Evolutionary conservation across 768 basidiomycete genomes (phyloP), one percentile per base, ranked within the genome.

Genomic region (Suillus luteus): DNA sequence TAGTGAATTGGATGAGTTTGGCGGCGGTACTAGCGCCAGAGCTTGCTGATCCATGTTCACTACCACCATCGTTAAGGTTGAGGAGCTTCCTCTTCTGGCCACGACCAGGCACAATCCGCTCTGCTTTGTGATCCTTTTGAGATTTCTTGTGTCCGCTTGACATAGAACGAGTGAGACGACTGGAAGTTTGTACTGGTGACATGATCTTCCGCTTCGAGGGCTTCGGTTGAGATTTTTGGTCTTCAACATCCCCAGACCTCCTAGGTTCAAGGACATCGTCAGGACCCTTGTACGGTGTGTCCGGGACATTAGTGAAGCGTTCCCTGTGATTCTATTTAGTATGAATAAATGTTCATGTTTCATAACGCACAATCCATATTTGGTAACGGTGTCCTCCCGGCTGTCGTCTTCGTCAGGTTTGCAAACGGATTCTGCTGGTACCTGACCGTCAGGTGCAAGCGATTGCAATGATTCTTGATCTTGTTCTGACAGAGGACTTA

Each of bases 1-100:
- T 73, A 33, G 68, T 68, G 31, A 69, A 66, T 19, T 70, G 68
- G 10, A 82, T 74, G 59, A 80, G 66, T 51, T 73, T 74, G 48
- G 73, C 73, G 4, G 79, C 77, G 19, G 74, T 70, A 54, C 75
- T 80, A n/a, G 81, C 75, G 46, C 76, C 73, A 9, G 82, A 80
- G 40, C 73, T 77, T 46, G 69, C 72, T 15, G 79, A 79, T 9
- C 71, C 67, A 60, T 61, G 65, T 51, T 70, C 72, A 58, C 70
- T 71, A 31, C 64, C 58, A 19, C 66, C 66, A 61, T 66, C 70
- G n/a, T 71, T 66, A 10, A 64, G 49, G 24, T 37, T 40, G 17
- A 58, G 40, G 24, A 58, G 17, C 40, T 41, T 58, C 59, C 51
- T 58, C 57, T 60, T 54, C 43, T 37, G 57, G n/a, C 48, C 57